Base-by-base conservation (phyloP, 441 rosid genomes). In the Hypseocharis bilobata region DNA sequence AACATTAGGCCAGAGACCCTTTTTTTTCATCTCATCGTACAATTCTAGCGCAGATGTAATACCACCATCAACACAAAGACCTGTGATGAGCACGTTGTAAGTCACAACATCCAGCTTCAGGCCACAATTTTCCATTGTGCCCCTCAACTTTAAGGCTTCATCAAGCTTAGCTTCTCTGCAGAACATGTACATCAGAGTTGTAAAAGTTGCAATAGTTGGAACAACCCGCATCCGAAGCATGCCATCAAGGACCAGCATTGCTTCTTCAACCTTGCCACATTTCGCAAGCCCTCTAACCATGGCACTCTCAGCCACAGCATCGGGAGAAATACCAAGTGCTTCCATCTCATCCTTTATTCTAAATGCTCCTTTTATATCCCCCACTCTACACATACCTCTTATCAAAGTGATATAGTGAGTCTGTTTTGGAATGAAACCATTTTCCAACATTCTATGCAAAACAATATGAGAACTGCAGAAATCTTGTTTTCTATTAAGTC, bases 11-110 rank as follows among this genome's bases (percentile, higher is more conserved):
- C 83, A 79, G 22, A 89, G 77, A 22, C 78, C 80, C 58, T 62
- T 75, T 72, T 86, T 92, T 72, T 86, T 92, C 86, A 89, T 87
- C 85, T 86, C 90, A 76, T 86, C 80, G 72, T 85, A 89, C 72
- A 86, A 80, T 61, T 79, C 68, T 65, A 81, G 69, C 8, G 93
- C 90, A 78, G 72, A 64, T 55, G 62, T 72, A 64, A 81, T 65
- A 66, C 86, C 85, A 74, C 86, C 83, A 63, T 52, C 68, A 59
- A 69, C 82, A 76, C 95, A 89, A 36, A 79, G 74, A 67, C 91
- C 96, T 4, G 82, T 75, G 65, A 92, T 80, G 55, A 92, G 78
- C 45, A 89, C 98, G 74, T 88, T 89, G 78, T 84, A 89, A 10
- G 81, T 79, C 67, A 86, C 84, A 42, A 83, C 83, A 72, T 92